These are phyloP conservation scores for Physcia stellaris DNA, from an alignment of 495 filamentous ascomycete species.

Conservation along the genomic window DNA sequence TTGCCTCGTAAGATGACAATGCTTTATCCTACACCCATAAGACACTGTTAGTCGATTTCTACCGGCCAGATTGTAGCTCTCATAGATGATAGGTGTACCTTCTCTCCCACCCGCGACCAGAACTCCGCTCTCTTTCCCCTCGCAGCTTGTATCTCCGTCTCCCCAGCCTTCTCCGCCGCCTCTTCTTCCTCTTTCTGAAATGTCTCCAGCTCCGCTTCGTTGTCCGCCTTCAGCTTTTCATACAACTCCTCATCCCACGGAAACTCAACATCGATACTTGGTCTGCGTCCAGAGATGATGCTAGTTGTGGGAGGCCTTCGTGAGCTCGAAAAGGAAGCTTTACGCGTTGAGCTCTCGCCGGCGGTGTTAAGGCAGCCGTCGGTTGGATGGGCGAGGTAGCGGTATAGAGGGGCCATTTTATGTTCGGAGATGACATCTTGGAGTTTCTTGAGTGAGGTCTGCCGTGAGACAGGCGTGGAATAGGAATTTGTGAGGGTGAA, in stretches of 20 bases:
- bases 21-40: slow-evolving; percentile 97
- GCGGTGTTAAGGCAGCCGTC: slow-evolving; percentile 75
- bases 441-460: slow-evolving; percentile 65
- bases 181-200: slow-evolving; percentile 94
- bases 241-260: slow-evolving; percentile 88
- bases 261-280: slow-evolving; percentile 47
- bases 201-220: slow-evolving; percentile 79
- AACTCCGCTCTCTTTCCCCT: slow-evolving; percentile 91
- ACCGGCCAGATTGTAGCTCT: not conserved
- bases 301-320: slow-evolving; percentile 43
- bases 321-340: slow-evolving; percentile 35
- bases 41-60: not conserved
- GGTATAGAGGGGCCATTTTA: slow-evolving; percentile 95
- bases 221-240: slow-evolving; percentile 70
- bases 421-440: slow-evolving; percentile 86
- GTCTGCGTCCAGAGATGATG: slow-evolving; percentile 57
- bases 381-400: slow-evolving; percentile 84
- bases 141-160: slow-evolving; percentile 86
- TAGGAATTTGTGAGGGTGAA: slow-evolving; percentile 91
- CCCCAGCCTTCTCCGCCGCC: slow-evolving; percentile 85
- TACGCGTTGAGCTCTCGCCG: slow-evolving; percentile 55
- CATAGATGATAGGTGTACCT: slow-evolving; percentile 39
- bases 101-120: slow-evolving; percentile 87
- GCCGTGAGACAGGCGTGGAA: slow-evolving; percentile 48
- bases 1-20: slow-evolving; percentile 75